phyloP scores from a whole-genome alignment of 192 early-diverging fungal species.

The Coemansia sp. region DNA sequence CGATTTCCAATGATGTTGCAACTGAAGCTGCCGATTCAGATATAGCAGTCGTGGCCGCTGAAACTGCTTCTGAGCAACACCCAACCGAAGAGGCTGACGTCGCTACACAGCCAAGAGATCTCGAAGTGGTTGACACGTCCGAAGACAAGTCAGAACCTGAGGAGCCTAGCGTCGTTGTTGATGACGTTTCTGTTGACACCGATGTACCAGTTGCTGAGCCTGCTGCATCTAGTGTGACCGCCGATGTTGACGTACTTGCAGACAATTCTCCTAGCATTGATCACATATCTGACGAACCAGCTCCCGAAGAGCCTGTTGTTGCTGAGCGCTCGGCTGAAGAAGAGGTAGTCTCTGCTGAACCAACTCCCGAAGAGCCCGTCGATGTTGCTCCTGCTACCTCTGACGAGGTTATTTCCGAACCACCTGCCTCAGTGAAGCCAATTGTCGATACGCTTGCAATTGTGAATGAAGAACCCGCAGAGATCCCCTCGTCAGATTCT shows the following conservation, averaged over 20 bases:
- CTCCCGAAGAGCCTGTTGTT: slow-evolving; percentile 8
- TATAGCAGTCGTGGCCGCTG: background rate
- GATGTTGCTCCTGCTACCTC: background rate
- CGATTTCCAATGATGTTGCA: background rate
- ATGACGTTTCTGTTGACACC: background rate
- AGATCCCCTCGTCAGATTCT: background rate
- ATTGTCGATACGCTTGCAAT: background rate
- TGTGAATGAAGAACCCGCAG: background rate
- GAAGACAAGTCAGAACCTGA: background rate
- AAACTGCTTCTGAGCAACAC: background rate
- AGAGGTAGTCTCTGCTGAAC: background rate
- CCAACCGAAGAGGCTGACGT: background rate
- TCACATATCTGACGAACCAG: background rate
- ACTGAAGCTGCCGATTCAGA: background rate
- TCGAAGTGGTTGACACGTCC: background rate
- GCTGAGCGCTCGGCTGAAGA: slow-evolving; percentile 9
- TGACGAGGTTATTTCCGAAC: background rate
- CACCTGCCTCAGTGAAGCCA: background rate
- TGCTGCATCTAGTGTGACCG: background rate
- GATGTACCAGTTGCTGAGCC: background rate
- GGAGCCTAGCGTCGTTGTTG: background rate
- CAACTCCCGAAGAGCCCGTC: background rate
- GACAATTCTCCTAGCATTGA: too few relatives aligned
- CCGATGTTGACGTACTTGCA: too few relatives aligned
- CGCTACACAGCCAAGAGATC: background rate